phyloP scores from a whole-genome alignment of 345 rosid species.

The Reutealis trisperma region DNA sequence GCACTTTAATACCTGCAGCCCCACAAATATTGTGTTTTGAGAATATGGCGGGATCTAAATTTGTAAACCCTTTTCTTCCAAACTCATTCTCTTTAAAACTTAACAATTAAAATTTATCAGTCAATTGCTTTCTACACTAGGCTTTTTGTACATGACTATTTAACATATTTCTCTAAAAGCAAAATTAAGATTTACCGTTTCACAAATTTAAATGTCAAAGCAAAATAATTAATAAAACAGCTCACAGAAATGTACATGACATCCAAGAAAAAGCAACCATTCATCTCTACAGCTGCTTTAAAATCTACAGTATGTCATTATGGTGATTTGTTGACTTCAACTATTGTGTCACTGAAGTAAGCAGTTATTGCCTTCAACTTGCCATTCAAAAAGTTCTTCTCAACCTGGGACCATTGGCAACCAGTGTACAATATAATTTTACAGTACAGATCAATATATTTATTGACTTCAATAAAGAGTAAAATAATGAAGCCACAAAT shows the following conservation, averaged over 20 bases:
- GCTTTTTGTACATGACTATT: background rate
- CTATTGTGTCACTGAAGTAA: conserved; percentile 41
- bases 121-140: background rate
- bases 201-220: background rate
- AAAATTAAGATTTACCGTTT: background rate
- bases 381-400: conserved; percentile 82
- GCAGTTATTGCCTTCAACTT: conserved; percentile 91
- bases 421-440: background rate
- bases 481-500: background rate
- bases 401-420: conserved; percentile 52
- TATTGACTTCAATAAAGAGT: background rate
- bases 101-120: background rate
- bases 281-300: background rate
- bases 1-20: background rate
- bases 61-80: background rate
- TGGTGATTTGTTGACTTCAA: background rate
- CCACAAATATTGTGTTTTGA: too few relatives aligned
- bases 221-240: background rate
- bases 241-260: background rate
- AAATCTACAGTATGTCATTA: background rate
- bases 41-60: background rate
- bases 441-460: background rate
- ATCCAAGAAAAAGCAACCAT: background rate
- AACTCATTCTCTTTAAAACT: too few relatives aligned
- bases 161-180: background rate